Evolutionary conservation across 179 eudicot species (phyloP), one percentile per base, ranked within the genome.

Genomic region (Vitellaria paradoxa): DNA sequence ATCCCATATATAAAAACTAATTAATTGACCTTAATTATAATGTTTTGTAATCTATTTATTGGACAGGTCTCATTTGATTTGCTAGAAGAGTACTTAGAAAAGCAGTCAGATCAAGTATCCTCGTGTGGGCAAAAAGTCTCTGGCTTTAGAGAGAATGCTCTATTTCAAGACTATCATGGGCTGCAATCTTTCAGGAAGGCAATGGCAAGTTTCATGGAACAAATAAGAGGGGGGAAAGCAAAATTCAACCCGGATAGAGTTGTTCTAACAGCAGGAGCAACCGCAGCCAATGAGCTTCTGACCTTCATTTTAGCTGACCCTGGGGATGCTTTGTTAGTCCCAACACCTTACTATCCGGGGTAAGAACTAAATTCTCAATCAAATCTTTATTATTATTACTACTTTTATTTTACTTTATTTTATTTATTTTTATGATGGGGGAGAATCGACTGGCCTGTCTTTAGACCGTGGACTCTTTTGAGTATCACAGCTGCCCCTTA

Each of bases 331-430:
- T 86, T 92, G 82, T 82, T 92, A 14, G 85, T 92, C 70, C 97
- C 97, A 45, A 91, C 96, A 69, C 97, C 97, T 42, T 92, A 92
- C 79, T 92, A 92, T 76, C 97, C 93, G 57, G 97, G 97, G 97
- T 91, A 86, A 78, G 81, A 5, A 50, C 55, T 50, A 50, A 7
- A 50, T 50, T 30, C 37, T 30, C 37, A 30, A 2, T 30, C 37
- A 30, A 30, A 30, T 30, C 37, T 30, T 30, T 30, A 30, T 30
- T 30, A 30, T 30, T 30, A 30, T 30, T 30, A 30, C 37, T 30
- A 30, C n/a, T n/a, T n/a, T n/a, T n/a, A n/a, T n/a, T n/a, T n/a
- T n/a, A n/a, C n/a, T n/a, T 30, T 30, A 30, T 30, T 30, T 30
- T 30, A 30, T 30, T 30, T 30, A 30, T 30, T 30, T 30, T 30